Evolutionary conservation across 1,284 basidiomycete species (phyloP), one percentile per base, ranked within the genome.

Genomic region (Tremellales sp.): DNA sequence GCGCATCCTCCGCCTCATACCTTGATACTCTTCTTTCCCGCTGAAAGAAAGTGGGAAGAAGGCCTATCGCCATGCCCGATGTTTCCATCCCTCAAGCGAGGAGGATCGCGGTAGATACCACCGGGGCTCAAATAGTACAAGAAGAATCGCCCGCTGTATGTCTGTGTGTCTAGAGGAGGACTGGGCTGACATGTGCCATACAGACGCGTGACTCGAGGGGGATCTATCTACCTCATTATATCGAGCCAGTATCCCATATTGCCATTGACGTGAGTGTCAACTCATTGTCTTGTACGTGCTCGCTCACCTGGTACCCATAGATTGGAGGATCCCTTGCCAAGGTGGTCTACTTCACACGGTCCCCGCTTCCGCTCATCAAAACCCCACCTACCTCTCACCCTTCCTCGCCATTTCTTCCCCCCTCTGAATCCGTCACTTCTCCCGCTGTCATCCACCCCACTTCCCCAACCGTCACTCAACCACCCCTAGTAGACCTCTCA

Each of bases 241-340:
- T 93, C 56, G 92, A 97, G 72, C 87, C 88, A 12, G 85, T 95
- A n/a, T 94, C 90, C 29, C 89, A 94, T 70, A 91, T 95, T 49
- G 92, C 92, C 5, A 84, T 95, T 47, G 92, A 97, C 68, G 91
- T 92, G 68, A 77, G 89, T 81, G 14, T 9, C 19, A 14, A 18
- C 18, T 36, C 34, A 10, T 10, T 21, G 10, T 10, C 34, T 19
- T 36, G 18, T 16, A 8, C 18, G 21, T 13, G 27, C 27, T 26
- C 21, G 27, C 22, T 25, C 27, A 24, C 24, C 37, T 10, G 6
- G 22, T 36, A 21, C 7, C 14, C 25, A 13, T 65, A 95, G 91
- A 86, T 98, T 63, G 94, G 95, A 31, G 94, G 94, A 28, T 97
- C 93, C 4, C 77, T 99, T 12, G 94, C 94, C 52, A 99, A 99